A percentile compares a stretch with the other conserved stretches of the same genome.
These are phyloP conservation scores for Eucalyptus melliodora DNA, from an alignment of 345 rosid genomes.

Conservation along the genomic window DNA sequence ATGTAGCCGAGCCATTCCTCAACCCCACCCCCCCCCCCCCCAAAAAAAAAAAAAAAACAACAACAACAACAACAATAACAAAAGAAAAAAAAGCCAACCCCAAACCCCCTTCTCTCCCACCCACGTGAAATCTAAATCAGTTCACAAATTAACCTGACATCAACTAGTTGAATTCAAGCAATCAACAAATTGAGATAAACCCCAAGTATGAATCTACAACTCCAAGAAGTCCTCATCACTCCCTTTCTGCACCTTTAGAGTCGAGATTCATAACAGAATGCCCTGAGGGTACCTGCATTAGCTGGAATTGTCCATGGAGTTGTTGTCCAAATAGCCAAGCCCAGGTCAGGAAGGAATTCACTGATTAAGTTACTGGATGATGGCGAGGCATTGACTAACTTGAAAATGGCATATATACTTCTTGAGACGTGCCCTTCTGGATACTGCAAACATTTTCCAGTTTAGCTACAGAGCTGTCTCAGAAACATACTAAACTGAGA, in stretches of 20 bases:
- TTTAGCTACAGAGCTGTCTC: background rate
- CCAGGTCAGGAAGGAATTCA: slow-evolving; percentile 65
- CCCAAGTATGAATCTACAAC: background rate
- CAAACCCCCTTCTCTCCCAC: background rate
- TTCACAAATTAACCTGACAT: background rate
- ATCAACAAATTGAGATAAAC: background rate
- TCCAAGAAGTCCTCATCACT: background rate
- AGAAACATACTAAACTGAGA: background rate
- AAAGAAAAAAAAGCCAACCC: background rate
- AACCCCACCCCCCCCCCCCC: background rate
- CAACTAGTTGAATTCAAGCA: background rate
- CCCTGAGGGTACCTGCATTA: slow-evolving; percentile 53
- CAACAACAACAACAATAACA: no score
- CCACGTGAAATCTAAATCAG: background rate
- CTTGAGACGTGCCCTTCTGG: slow-evolving; percentile 94
- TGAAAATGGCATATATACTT: slow-evolving; percentile 82
- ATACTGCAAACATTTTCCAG: slow-evolving; percentile 30
- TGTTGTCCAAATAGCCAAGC: slow-evolving; percentile 91
- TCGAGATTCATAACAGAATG: background rate
- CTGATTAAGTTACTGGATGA: slow-evolving; percentile 25
- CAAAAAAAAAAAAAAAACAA: no score
- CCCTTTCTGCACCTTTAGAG: background rate
- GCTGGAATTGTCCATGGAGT: slow-evolving; percentile 98
- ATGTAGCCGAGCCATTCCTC: background rate
- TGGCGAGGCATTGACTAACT: slow-evolving; percentile 27